These are phyloP conservation scores for Leucosporidium yakuticum DNA, from an alignment of 768 basidiomycete species.

Conservation along the genomic window DNA sequence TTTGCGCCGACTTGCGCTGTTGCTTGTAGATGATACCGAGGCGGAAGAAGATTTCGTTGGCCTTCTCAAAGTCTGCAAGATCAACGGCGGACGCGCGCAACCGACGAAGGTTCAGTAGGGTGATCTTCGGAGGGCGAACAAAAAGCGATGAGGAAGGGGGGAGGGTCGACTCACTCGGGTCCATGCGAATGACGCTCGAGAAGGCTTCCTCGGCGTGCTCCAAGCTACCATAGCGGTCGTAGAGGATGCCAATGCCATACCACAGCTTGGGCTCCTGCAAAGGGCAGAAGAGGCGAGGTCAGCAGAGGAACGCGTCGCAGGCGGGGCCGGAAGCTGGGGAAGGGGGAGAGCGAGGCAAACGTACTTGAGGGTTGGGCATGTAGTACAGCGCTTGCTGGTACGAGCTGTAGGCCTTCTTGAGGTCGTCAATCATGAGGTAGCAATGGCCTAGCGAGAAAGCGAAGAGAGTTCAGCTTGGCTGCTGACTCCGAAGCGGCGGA, in stretches of 20 bases:
- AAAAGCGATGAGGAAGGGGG: neutral
- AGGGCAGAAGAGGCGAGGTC: conserved; percentile 8
- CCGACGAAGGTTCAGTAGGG: neutral
- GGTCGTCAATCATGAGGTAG: conserved; percentile 97
- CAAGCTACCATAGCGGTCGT: conserved; percentile 95
- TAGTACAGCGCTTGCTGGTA: conserved; percentile 97
- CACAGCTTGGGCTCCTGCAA: conserved; percentile 91
- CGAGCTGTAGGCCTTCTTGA: conserved; percentile 95
- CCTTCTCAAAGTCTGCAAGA: conserved; percentile 85
- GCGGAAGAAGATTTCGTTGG: conserved; percentile 96
- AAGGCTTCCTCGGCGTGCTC: conserved; percentile 99
- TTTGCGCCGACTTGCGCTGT: conserved; percentile 85
- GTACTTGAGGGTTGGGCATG: conserved; percentile 87
- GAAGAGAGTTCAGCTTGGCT: neutral
- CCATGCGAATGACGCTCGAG: conserved; percentile 90
- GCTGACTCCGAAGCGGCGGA: neutral
- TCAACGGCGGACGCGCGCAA: neutral
- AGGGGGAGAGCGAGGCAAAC: conserved; percentile 3
- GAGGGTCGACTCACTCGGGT: conserved; percentile 62
- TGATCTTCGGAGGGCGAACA: neutral
- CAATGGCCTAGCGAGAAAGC: conserved; percentile 64
- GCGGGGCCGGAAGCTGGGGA: neutral
- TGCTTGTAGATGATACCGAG: conserved; percentile 99
- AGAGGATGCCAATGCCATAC: conserved; percentile 99
- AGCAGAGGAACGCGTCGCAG: neutral